Evolutionary conservation across 1,284 basidiomycete species (phyloP).

Genomic region (Fomitiporia mediterranea): DNA sequence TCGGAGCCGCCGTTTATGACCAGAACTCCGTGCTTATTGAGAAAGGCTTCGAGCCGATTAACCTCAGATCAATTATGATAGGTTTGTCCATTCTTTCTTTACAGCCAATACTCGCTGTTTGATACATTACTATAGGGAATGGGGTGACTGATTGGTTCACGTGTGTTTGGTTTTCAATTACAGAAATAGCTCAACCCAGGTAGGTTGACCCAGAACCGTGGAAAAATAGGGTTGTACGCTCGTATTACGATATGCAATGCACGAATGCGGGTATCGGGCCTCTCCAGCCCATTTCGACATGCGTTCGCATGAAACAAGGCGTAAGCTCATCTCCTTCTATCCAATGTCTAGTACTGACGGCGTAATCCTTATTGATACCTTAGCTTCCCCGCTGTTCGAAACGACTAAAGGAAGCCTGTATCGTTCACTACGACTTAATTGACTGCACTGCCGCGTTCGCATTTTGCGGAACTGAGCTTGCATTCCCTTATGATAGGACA

Average conservation of each 20-base stretch:
- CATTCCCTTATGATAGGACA: constrained; percentile 27
- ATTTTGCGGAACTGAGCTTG: constrained; percentile 25
- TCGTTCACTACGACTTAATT: constrained; percentile 27
- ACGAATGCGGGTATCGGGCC: background rate
- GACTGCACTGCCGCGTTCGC: constrained; percentile 25
- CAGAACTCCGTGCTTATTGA: constrained; percentile 60
- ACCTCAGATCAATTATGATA: constrained; percentile 76
- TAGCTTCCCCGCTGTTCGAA: constrained; percentile 46
- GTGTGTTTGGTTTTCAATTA: background rate
- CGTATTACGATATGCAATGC: constrained; percentile 16
- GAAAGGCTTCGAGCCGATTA: constrained; percentile 65
- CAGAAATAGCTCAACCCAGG: background rate
- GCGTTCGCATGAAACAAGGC: constrained; percentile 41
- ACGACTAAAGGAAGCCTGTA: constrained; percentile 34
- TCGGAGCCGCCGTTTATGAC: constrained; percentile 76
- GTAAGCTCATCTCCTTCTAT: constrained; percentile 29
- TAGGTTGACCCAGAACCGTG: no score
- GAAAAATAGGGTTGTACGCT: constrained; percentile 4
- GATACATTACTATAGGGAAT: constrained; percentile 40
- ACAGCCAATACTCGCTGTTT: no score
- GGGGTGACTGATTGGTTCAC: constrained; percentile 45
- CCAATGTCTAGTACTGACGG: no score
- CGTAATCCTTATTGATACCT: no score
- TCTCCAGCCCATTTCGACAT: constrained; percentile 30
- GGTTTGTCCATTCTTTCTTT: constrained; percentile 38